phyloP scores from a whole-genome alignment of 768 basidiomycete genomes.

The Naematelia aurantialba region DNA sequence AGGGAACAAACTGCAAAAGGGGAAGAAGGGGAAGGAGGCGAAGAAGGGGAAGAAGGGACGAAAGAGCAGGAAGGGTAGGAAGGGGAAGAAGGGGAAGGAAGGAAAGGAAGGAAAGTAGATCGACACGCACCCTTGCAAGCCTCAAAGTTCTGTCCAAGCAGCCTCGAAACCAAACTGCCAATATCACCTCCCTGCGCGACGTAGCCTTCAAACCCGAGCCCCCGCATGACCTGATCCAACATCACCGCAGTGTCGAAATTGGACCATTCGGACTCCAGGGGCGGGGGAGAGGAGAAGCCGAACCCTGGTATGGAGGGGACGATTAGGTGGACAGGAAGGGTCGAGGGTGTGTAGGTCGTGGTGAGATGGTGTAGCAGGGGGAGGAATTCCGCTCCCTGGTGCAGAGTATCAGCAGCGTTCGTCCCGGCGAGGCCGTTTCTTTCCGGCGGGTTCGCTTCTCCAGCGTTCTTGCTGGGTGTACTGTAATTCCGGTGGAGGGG shows the following conservation, averaged over 20 bases:
- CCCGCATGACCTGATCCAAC: constrained; percentile 44
- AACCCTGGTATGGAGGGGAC: constrained; percentile 42
- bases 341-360: constrained; percentile 13
- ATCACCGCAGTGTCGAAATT: constrained; percentile 36
- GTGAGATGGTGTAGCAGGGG: constrained; percentile 17
- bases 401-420: too few relatives aligned
- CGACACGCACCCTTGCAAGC: constrained; percentile 41
- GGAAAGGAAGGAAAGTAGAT: too few relatives aligned
- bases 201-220: constrained; percentile 44
- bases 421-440: too few relatives aligned
- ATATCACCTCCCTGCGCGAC: constrained; percentile 50
- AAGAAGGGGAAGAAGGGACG: too few relatives aligned
- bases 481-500: too few relatives aligned
- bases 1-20: too few relatives aligned
- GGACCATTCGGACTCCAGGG: constrained; percentile 31
- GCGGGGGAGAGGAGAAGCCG: constrained; percentile 40
- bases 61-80: too few relatives aligned
- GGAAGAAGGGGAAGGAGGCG: too few relatives aligned
- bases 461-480: too few relatives aligned
- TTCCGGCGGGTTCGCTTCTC: too few relatives aligned
- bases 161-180: constrained; percentile 33
- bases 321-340: constrained; percentile 28
- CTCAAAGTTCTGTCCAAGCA: constrained; percentile 28
- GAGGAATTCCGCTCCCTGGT: constrained; percentile 20
- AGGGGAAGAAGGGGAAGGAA: too few relatives aligned